These are phyloP conservation scores for Boletus sp. DNA, from an alignment of 768 basidiomycete species.

Conservation along the genomic window DNA sequence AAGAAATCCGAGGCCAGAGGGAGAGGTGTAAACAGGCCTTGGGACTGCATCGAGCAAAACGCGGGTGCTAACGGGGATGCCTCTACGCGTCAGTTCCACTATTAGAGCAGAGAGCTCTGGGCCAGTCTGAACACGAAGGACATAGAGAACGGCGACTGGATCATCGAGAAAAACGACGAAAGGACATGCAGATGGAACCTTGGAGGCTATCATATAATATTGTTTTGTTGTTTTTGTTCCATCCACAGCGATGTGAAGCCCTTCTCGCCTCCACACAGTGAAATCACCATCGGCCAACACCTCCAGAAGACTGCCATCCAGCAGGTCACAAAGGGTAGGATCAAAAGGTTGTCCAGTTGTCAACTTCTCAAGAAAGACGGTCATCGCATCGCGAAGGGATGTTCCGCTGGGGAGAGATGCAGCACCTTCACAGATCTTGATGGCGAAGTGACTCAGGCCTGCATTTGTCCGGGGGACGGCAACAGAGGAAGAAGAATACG, in stretches of 20 bases:
- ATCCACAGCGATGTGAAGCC: background rate
- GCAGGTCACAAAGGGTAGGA: background rate
- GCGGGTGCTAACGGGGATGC: background rate
- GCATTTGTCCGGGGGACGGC: background rate
- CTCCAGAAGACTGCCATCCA: background rate
- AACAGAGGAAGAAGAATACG: background rate
- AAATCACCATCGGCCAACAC: background rate
- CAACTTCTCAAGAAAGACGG: background rate
- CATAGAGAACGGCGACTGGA: background rate
- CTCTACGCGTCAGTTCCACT: background rate
- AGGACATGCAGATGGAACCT: background rate
- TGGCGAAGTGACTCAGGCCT: background rate
- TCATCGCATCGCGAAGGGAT: background rate
- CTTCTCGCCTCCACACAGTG: background rate
- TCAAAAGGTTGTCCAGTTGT: background rate
- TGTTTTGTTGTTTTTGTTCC: background rate
- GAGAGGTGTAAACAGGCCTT: background rate
- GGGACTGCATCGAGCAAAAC: background rate
- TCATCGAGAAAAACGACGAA: background rate
- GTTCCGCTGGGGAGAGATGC: background rate
- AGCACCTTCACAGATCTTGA: background rate
- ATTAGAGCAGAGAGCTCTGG: background rate
- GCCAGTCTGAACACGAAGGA: background rate
- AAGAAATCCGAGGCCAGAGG: background rate
- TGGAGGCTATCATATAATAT: background rate